A percentile compares a stretch with the other conserved stretches of the same genome.
Evolutionary conservation across 768 basidiomycete species (phyloP).

Genomic region (Mycena leptocephala): DNA sequence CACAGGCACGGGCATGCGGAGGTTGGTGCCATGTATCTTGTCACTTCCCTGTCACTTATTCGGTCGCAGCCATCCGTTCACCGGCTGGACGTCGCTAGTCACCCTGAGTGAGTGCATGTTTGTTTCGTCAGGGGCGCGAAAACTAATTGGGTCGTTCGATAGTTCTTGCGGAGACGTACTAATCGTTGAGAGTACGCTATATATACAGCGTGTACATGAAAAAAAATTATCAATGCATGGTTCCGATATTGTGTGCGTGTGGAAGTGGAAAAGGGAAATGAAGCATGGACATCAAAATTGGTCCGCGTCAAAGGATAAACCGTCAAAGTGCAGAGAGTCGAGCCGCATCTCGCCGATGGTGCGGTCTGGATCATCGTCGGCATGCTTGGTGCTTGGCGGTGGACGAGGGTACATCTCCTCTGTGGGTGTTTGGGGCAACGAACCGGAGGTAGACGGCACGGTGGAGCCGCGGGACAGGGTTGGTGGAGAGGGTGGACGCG

Average conservation of each 20-base stretch:
- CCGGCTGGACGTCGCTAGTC: constrained; percentile 95
- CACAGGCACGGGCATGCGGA: constrained; percentile 89
- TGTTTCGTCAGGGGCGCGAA: background rate
- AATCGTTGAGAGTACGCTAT: constrained; percentile 27
- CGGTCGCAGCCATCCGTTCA: constrained; percentile 88
- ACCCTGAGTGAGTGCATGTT: constrained; percentile 79
- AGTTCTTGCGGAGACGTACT: constrained; percentile 52
- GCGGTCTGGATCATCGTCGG: constrained; percentile 32
- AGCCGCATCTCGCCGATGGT: constrained; percentile 67
- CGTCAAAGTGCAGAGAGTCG: constrained; percentile 83
- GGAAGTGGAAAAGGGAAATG: constrained; percentile 4
- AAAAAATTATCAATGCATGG: constrained; percentile 30
- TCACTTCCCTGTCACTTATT: constrained; percentile 14
- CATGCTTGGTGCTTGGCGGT: constrained; percentile 41
- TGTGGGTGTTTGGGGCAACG: constrained; percentile 56
- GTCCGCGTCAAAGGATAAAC: constrained; percentile 77
- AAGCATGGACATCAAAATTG: constrained; percentile 55
- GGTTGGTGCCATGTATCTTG: constrained; percentile 60
- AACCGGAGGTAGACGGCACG: constrained; percentile 44
- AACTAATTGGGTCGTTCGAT: background rate
- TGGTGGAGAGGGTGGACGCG: constrained; percentile 24
- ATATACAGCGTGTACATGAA: constrained; percentile 32
- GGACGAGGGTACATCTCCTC: constrained; percentile 29
- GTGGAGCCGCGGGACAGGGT: constrained; percentile 44
- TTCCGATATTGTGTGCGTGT: constrained; percentile 23